Evolutionary conservation across 176 grass and related monocot species (phyloP).

Genomic region (Carex parvula): DNA sequence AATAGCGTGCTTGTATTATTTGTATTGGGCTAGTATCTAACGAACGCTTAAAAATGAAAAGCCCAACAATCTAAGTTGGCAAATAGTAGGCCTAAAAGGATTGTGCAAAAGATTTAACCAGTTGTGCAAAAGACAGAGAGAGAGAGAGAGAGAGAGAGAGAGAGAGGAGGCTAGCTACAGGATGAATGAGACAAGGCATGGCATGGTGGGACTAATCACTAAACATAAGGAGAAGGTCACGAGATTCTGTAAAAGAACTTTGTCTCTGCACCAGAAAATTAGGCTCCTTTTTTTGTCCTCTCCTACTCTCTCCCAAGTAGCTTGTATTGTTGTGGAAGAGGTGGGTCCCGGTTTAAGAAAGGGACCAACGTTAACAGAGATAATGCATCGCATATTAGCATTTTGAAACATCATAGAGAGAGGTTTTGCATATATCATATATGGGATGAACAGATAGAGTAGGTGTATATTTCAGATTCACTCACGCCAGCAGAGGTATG

Average conservation of each 20-base stretch:
- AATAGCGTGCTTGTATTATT: not conserved
- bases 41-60: not conserved
- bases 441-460: too few relatives aligned
- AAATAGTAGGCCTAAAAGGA: not conserved
- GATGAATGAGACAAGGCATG: constrained; percentile 4
- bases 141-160: too few relatives aligned
- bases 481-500: not conserved
- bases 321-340: not conserved
- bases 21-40: not conserved
- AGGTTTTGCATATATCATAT: not conserved
- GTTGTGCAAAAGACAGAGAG: too few relatives aligned
- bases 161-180: not conserved
- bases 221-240: constrained; percentile 19
- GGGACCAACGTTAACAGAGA: constrained; percentile 4
- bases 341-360: constrained; percentile 17
- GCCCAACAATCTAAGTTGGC: not conserved
- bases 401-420: not conserved
- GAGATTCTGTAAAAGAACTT: constrained; percentile 8
- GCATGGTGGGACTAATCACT: constrained; percentile 12
- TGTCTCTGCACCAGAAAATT: constrained; percentile 8
- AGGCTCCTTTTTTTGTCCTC: not conserved
- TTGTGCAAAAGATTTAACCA: not conserved
- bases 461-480: not conserved
- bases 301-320: not conserved
- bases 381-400: not conserved